Percentiles rank a stretch among this genome's conserved stretches.
Conservation (phyloP, 768 basidiomycete genomes). For the Hydnomerulius pinastri region DNA sequence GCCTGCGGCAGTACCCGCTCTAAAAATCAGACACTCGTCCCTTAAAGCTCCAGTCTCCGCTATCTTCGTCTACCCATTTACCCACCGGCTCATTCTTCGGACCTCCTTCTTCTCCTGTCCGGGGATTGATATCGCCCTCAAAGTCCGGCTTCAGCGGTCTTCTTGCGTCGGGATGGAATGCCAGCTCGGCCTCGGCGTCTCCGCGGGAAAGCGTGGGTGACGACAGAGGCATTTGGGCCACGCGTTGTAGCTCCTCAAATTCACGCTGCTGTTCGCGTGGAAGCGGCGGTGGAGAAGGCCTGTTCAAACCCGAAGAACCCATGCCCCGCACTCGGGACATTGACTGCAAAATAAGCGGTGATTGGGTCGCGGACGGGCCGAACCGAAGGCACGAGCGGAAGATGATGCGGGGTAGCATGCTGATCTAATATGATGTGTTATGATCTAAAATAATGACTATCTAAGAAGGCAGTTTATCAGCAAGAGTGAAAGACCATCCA, state of each 20-base stretch:
- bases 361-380: neutral
- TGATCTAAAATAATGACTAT: neutral
- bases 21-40: constrained; percentile 88
- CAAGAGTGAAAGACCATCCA: neutral
- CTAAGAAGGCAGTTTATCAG: neutral
- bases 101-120: constrained; percentile 83
- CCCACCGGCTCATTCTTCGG: constrained; percentile 84
- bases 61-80: constrained; percentile 50
- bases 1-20: constrained; percentile 4
- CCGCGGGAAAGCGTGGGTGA: constrained; percentile 20
- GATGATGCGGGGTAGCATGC: neutral
- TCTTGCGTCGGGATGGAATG: constrained; percentile 72
- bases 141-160: constrained; percentile 64
- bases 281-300: constrained; percentile 75
- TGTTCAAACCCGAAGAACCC: constrained; percentile 42
- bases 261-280: constrained; percentile 78
- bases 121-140: constrained; percentile 78
- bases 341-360: neutral
- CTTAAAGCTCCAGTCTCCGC: constrained; percentile 90
- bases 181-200: constrained; percentile 43
- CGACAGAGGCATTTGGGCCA: constrained; percentile 50
- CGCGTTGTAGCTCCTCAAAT: constrained; percentile 80
- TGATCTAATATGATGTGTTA: neutral
- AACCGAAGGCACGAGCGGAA: neutral
- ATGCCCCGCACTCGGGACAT: constrained; percentile 11